These are phyloP conservation scores for Mrakia frigida DNA, from an alignment of 768 basidiomycete species.

Conservation along the genomic window DNA sequence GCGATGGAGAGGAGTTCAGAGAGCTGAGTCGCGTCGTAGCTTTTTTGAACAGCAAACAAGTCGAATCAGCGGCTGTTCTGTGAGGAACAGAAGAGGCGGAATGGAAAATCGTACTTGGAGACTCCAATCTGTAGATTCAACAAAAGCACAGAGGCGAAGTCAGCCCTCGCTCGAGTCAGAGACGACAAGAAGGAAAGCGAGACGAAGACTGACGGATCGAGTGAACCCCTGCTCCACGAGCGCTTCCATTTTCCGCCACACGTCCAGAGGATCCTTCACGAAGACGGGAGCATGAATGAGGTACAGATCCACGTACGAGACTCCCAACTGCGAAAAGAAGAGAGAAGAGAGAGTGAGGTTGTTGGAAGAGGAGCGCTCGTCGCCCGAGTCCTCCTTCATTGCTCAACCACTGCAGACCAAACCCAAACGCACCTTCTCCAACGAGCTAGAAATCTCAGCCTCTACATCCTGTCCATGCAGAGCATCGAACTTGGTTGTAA, in stretches of 20 bases:
- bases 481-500: constrained; percentile 51
- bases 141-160: background rate
- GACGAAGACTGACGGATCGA: constrained; percentile 8
- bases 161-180: background rate
- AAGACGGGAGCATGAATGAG: constrained; percentile 52
- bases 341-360: too few relatives aligned
- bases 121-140: background rate
- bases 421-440: constrained; percentile 41
- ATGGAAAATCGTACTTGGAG: background rate
- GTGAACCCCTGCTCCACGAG: constrained; percentile 26
- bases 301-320: constrained; percentile 55
- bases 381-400: too few relatives aligned
- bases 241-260: constrained; percentile 23
- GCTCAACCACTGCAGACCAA: constrained; percentile 21
- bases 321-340: constrained; percentile 31
- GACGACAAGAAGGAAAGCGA: background rate
- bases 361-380: too few relatives aligned
- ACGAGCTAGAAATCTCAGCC: constrained; percentile 52
- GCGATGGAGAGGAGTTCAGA: constrained; percentile 14
- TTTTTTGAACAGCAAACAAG: background rate
- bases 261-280: background rate
- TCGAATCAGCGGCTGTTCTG: background rate
- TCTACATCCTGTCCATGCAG: constrained; percentile 50
- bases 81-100: background rate
- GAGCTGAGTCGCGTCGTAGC: constrained; percentile 18